phyloP scores from a whole-genome alignment of 2,329 filamentous ascomycete species.

The Ophiostoma novo-ulmi region DNA sequence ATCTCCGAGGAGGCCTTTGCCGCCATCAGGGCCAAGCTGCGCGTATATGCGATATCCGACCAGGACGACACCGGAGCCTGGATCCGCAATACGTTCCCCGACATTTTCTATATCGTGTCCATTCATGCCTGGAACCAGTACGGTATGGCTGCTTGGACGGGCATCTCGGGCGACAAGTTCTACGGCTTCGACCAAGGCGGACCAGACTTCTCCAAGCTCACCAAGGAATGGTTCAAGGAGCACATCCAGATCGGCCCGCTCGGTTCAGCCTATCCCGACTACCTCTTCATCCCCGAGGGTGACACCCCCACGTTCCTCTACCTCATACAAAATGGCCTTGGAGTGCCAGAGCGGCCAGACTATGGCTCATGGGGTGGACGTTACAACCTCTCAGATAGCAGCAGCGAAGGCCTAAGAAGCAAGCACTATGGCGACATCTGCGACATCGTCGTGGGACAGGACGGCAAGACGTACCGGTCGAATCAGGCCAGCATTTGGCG shows the following conservation, averaged over 20 bases:
- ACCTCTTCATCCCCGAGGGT: conserved; percentile 49
- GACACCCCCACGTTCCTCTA: conserved; percentile 49
- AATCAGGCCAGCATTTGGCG: not conserved
- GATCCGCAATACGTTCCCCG: not conserved
- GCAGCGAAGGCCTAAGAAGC: not conserved
- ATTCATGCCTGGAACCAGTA: conserved; percentile 55
- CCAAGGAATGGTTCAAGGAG: conserved; percentile 47
- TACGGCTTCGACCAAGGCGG: conserved; percentile 40
- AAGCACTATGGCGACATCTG: not conserved
- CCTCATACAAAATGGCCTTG: conserved; percentile 45
- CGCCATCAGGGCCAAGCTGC: too few relatives aligned
- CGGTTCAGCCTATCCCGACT: conserved; percentile 42
- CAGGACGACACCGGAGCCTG: not conserved
- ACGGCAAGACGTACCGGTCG: not conserved
- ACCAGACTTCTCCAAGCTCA: conserved; percentile 45
- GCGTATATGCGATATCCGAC: too few relatives aligned
- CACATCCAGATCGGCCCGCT: conserved; percentile 48
- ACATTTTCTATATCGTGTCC: conserved; percentile 38
- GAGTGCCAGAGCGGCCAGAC: not conserved
- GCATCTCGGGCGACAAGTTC: conserved; percentile 37
- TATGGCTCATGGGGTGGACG: not conserved
- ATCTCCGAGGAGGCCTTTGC: too few relatives aligned
- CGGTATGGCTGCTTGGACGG: conserved; percentile 49
- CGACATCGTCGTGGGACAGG: not conserved
- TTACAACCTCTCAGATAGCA: not conserved